Evolutionary conservation across 805 yeast species (phyloP).

Genomic region (Spathaspora hagerdaliae): DNA sequence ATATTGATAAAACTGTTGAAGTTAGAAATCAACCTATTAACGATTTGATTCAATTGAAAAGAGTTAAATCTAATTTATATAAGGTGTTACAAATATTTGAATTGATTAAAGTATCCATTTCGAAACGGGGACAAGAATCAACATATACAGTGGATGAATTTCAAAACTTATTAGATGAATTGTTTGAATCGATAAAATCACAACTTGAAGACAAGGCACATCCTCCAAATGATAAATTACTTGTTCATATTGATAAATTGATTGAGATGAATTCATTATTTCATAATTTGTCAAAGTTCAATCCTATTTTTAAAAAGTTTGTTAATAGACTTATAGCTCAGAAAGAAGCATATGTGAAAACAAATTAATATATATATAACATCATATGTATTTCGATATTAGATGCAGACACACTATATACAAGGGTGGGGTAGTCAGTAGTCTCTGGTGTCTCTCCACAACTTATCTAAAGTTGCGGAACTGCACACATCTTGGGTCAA

Average conservation of each 20-base stretch:
- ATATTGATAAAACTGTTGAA: constrained; percentile 13
- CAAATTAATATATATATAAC: neutral
- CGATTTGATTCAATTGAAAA: constrained; percentile 38
- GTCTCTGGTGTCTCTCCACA: neutral
- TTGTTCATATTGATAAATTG: constrained; percentile 43
- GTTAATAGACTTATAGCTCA: constrained; percentile 19
- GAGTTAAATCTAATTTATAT: constrained; percentile 42
- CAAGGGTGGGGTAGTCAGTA: too few species aligned
- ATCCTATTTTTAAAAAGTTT: constrained; percentile 47
- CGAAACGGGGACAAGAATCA: constrained; percentile 6
- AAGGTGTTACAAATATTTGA: constrained; percentile 46
- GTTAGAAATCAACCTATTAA: constrained; percentile 20
- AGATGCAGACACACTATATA: neutral
- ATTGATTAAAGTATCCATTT: constrained; percentile 19
- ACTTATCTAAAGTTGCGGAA: neutral
- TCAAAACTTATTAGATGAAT: constrained; percentile 36
- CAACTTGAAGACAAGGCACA: constrained; percentile 33
- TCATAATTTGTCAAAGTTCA: constrained; percentile 47
- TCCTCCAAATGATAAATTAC: constrained; percentile 21
- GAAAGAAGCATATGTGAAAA: constrained; percentile 1
- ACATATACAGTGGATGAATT: constrained; percentile 14
- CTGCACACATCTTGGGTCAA: neutral
- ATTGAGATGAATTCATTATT: constrained; percentile 50
- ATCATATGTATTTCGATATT: neutral
- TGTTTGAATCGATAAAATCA: constrained; percentile 43